Conservation (phyloP, 108 stramenopile genomes). For the Cyclostephanos invisitatus region DNA sequence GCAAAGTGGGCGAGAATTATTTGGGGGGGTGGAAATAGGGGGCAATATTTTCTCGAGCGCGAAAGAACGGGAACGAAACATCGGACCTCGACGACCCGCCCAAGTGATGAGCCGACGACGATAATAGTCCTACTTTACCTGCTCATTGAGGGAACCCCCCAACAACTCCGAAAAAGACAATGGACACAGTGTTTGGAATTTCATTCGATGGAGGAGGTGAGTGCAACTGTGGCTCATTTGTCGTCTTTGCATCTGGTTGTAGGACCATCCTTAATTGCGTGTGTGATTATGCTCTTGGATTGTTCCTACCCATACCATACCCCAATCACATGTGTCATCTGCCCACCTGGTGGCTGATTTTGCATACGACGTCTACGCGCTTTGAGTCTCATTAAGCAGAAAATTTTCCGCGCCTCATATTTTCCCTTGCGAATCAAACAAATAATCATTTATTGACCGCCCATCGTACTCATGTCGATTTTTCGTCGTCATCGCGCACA, state of each 20-base stretch:
- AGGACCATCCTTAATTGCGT: neutral
- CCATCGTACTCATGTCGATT: too few species aligned
- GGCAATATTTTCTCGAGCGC: too few species aligned
- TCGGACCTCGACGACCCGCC: neutral
- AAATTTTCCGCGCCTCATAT: neutral
- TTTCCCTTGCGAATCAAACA: neutral
- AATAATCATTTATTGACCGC: neutral
- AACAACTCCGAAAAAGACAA: constrained; percentile 20
- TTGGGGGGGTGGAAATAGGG: too few species aligned
- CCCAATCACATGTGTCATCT: neutral
- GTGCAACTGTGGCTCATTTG: constrained; percentile 13
- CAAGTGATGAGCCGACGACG: too few species aligned
- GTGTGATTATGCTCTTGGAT: neutral
- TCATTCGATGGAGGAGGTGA: constrained; percentile 82
- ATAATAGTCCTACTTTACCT: too few species aligned
- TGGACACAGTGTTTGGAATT: constrained; percentile 90
- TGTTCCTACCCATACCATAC: neutral
- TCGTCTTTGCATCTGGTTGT: neutral
- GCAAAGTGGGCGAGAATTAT: too few species aligned
- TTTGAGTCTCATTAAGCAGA: neutral
- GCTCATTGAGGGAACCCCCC: neutral
- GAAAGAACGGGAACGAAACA: too few species aligned
- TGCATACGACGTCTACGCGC: neutral
- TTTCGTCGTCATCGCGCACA: constrained; percentile 16
- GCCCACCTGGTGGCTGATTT: neutral